Percentiles rank a stretch among this genome's conserved stretches.
Conservation (phyloP, 1,284 basidiomycete species). For the Ustilago loliicola region DNA sequence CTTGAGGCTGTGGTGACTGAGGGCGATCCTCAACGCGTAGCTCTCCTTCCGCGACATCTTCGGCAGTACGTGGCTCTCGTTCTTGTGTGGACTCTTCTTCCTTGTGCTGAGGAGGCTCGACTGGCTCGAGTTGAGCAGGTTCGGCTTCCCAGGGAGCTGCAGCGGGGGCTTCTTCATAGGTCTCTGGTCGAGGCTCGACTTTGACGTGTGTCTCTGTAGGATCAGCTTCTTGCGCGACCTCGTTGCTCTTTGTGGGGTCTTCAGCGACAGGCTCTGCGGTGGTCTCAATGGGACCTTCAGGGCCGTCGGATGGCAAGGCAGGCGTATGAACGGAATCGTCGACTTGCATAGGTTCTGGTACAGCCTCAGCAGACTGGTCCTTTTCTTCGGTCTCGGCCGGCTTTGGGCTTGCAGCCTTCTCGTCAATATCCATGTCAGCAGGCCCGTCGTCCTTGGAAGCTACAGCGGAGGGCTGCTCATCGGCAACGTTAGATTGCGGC, state of each 20-base stretch:
- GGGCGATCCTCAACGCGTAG: background rate
- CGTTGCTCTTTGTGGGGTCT: background rate
- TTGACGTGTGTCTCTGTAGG: conserved; percentile 12
- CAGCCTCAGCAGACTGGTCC: conserved; percentile 8
- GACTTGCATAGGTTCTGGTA: conserved; percentile 32
- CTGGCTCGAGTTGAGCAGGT: background rate
- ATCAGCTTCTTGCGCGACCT: background rate
- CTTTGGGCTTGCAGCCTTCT: conserved; percentile 9
- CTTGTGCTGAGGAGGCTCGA: background rate
- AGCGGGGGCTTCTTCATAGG: conserved; percentile 8
- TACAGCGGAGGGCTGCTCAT: conserved; percentile 4
- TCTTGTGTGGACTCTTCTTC: background rate
- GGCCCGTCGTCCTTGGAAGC: conserved; percentile 3
- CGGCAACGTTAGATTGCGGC: background rate
- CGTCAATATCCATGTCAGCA: conserved; percentile 38
- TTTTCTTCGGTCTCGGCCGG: background rate
- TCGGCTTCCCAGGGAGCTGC: background rate
- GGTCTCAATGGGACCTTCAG: conserved; percentile 3
- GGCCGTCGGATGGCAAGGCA: conserved; percentile 22
- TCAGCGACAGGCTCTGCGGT: background rate
- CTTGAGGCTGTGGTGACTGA: conserved; percentile 14
- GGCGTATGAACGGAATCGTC: conserved; percentile 42
- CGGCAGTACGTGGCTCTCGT: background rate
- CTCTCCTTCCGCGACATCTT: background rate
- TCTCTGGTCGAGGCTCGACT: conserved; percentile 16